phyloP scores from a whole-genome alignment of 768 basidiomycete species.

The Neoboletus brunneissimus region DNA sequence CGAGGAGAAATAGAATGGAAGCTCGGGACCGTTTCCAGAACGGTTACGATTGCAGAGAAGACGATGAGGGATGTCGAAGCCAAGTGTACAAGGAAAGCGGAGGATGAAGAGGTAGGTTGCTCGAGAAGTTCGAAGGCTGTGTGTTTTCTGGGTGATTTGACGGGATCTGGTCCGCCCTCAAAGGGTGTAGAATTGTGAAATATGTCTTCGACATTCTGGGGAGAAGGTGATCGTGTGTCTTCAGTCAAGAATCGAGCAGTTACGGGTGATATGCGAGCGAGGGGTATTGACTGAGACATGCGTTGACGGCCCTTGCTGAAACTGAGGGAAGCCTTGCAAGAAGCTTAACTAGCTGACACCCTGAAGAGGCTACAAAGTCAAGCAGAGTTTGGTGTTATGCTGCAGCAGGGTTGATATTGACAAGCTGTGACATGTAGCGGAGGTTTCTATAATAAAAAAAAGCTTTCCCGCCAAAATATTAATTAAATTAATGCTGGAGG shows the following conservation, averaged over 20 bases:
- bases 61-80: conserved; percentile 69
- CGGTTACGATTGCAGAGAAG: conserved; percentile 69
- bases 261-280: conserved; percentile 23
- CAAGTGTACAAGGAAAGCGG: conserved; percentile 76
- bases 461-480: background rate
- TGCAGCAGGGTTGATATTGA: background rate
- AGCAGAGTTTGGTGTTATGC: background rate
- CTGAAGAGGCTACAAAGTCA: background rate
- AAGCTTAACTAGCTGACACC: background rate
- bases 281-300: conserved; percentile 34
- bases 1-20: conserved; percentile 67
- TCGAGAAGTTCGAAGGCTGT: conserved; percentile 72
- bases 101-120: conserved; percentile 68
- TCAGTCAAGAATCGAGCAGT: conserved; percentile 44
- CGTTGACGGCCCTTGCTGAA: background rate
- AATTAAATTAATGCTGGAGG: too few species aligned
- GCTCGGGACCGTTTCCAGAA: conserved; percentile 76
- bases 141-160: conserved; percentile 54
- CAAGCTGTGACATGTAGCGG: background rate
- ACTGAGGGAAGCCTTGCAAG: background rate
- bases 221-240: conserved; percentile 33
- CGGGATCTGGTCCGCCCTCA: conserved; percentile 31
- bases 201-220: conserved; percentile 37
- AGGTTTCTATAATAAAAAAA: background rate
- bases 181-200: conserved; percentile 38